Percentiles rank a stretch among this genome's conserved stretches.
Conservation (phyloP, 345 rosid genomes). For the Eucalyptus viminalis region DNA sequence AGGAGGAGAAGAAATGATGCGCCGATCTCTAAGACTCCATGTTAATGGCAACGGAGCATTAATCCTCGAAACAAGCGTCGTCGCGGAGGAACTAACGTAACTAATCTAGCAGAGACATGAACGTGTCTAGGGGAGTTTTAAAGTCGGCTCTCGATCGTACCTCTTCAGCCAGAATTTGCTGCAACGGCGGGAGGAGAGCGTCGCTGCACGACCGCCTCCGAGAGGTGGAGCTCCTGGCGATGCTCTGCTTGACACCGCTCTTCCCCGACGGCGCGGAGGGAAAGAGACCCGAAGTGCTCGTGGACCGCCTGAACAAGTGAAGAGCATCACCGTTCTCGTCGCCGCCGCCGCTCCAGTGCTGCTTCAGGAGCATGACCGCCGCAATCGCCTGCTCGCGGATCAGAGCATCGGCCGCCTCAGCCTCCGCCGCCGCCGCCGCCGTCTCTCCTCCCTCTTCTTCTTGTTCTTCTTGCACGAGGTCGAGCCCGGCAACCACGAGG, state of each 20-base stretch:
- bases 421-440: not conserved
- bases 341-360: conserved; percentile 2
- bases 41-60: not conserved
- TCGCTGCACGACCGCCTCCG: conserved; percentile 3
- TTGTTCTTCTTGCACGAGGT: not conserved
- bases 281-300: not conserved
- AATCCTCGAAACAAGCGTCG: not conserved
- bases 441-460: not conserved
- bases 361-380: conserved; percentile 13
- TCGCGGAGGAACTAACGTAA: not conserved
- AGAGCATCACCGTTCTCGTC: not conserved
- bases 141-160: not conserved
- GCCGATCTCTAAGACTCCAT: not conserved
- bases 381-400: conserved; percentile 11
- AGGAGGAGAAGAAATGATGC: not conserved
- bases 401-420: not conserved
- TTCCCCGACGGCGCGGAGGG: not conserved
- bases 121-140: not conserved
- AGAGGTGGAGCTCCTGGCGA: conserved; percentile 16
- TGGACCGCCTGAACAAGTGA: conserved; percentile 2
- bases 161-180: conserved; percentile 8
- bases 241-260: not conserved
- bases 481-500: not conserved
- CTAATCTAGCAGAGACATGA: not conserved
- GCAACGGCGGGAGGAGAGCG: not conserved